These are phyloP conservation scores for Bremia lactucae DNA, from an alignment of 352 stramenopile species.

Conservation along the genomic window DNA sequence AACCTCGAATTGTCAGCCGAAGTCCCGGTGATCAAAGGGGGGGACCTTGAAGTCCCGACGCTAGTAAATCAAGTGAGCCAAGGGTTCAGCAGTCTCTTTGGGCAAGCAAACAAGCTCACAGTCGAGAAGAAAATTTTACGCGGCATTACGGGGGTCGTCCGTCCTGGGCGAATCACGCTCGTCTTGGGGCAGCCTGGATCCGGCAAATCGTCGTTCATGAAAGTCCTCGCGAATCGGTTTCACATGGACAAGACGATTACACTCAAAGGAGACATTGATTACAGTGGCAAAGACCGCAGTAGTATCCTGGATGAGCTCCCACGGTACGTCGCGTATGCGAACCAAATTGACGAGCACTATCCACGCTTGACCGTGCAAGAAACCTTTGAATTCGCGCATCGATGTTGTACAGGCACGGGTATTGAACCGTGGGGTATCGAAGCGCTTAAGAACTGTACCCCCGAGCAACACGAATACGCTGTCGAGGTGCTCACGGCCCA, in stretches of 20 bases:
- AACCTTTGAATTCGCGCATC: conserved; percentile 43
- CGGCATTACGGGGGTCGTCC: conserved; percentile 32
- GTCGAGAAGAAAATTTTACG: conserved; percentile 43
- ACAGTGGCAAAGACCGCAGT: conserved; percentile 28
- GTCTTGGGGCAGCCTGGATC: conserved; percentile 28
- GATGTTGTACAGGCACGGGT: conserved; percentile 23
- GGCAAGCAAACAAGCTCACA: conserved; percentile 12
- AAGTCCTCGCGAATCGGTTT: conserved; percentile 42
- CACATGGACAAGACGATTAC: conserved; percentile 33
- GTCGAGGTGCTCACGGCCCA: conserved; percentile 21
- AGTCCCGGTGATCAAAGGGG: conserved; percentile 15
- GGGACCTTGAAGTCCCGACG: conserved; percentile 28
- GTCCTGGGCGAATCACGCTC: conserved; percentile 37
- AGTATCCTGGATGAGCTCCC: conserved; percentile 22
- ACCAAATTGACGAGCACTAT: conserved; percentile 17
- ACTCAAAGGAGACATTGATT: conserved; percentile 31
- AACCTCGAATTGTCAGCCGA: conserved; percentile 33
- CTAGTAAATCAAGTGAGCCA: conserved; percentile 26
- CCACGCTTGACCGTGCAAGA: conserved; percentile 34
- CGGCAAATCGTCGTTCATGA: conserved; percentile 25
- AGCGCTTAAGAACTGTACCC: conserved; percentile 8
- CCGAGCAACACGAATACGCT: conserved; percentile 28
- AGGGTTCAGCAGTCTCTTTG: conserved; percentile 6
- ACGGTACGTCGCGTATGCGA: conserved; percentile 38
- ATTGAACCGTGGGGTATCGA: conserved; percentile 23